Conservation (phyloP, 768 basidiomycete genomes). For the Hydnum rufescens region DNA sequence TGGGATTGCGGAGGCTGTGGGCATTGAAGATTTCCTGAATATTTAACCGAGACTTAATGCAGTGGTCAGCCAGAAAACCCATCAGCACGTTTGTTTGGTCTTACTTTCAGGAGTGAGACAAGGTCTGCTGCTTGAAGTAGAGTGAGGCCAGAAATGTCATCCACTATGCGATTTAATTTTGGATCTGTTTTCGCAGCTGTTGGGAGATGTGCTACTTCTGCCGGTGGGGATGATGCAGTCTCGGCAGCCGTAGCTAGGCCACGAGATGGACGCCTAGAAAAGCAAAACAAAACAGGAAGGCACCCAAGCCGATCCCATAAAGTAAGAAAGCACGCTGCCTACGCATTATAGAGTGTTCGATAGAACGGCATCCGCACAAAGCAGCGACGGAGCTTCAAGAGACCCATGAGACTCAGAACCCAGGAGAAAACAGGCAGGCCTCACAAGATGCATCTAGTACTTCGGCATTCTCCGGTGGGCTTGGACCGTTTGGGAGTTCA, state of each 20-base stretch:
- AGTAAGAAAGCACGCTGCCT: no score
- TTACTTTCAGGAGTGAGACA: conserved; percentile 75
- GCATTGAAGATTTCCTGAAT: conserved; percentile 99
- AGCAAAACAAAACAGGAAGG: no score
- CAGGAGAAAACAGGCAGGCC: no score
- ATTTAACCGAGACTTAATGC: conserved; percentile 59
- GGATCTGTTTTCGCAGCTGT: conserved; percentile 27
- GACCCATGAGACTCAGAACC: no score
- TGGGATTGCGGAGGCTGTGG: conserved; percentile 45
- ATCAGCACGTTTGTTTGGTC: conserved; percentile 7
- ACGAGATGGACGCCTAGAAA: not conserved
- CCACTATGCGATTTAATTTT: conserved; percentile 63
- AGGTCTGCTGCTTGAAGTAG: conserved; percentile 91
- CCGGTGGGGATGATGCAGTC: conserved; percentile 3
- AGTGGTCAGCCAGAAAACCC: conserved; percentile 1
- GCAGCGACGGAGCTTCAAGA: no score
- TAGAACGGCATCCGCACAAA: no score
- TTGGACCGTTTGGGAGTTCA: no score
- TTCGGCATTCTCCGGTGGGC: no score
- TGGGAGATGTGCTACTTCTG: not conserved
- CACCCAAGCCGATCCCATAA: no score
- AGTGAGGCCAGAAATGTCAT: conserved; percentile 76
- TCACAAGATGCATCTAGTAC: no score
- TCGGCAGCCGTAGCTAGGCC: not conserved
- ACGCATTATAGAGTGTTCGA: no score